Evolutionary conservation across 768 basidiomycete species (phyloP), one percentile per base, ranked within the genome.

Genomic region (Amanita subjunquillea): DNA sequence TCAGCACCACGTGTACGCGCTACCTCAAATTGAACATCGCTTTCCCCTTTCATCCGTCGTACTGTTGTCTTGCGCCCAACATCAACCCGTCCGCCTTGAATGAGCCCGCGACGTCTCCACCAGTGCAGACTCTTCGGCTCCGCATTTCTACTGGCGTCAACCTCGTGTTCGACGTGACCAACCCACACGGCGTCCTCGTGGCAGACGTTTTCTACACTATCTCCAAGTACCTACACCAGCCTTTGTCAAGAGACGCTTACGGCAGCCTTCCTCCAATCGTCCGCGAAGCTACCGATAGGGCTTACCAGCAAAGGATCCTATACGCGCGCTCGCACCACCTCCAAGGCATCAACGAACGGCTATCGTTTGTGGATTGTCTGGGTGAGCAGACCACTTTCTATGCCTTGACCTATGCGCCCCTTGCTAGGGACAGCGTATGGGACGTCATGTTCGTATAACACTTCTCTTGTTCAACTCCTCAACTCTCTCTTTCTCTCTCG

Each of bases 321-420:
- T 46, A 13, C 8, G 43, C 40, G 17, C 6, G 12, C 27, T 15
- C 4, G 8, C 36, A 23, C n/a, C 34, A 25, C 5, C 37, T 49
- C 48, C 43, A 52, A 36, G 43, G 32, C 51, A 44, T 37, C 30
- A 45, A 44, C 51, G 32, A 45, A 45, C 42, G 32, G 22, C n/a
- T 52, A 34, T 34, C 51, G 29, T 45, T 53, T 44, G 51, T 53
- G 15, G 51, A 53, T 46, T 53, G 51, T 46, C 51, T 53, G 42
- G 51, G 51, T 53, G 44, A 53, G 51, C 46, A 39, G 36, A 20
- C 41, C 9, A 36, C 17, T 20, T 53, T 53, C n/a, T 38, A 37
- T 43, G 34, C 43, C 22, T 25, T 53, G 20, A 15, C 23, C 15
- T 30, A 12, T 29, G 12, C 43, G 15, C 43, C 34, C 13, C 34